Evolutionary conservation across 805 yeast species (phyloP).

Genomic region (Metschnikowia arizonensis): DNA sequence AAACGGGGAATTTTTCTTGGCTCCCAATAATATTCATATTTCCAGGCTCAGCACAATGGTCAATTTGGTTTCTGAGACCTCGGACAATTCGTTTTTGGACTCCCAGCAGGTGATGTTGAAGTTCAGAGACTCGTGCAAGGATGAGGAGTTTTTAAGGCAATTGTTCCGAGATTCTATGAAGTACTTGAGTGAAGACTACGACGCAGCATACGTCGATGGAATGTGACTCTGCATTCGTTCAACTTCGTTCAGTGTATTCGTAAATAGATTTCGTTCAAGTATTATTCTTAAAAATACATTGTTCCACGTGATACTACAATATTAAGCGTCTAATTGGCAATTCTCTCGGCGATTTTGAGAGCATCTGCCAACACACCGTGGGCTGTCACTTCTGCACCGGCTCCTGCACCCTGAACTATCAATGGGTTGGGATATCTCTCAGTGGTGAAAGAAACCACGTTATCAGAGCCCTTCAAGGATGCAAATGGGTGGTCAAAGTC

Average conservation of each 20-base stretch:
- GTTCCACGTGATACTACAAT: no score
- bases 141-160: conserved; percentile 43
- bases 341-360: conserved; percentile 85
- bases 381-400: conserved; percentile 71
- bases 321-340: no score
- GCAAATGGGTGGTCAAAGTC: conserved; percentile 93
- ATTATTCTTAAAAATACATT: no score
- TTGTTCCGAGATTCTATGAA: conserved; percentile 59
- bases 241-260: no score
- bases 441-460: conserved; percentile 87
- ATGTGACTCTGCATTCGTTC: no score
- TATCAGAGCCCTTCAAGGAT: conserved; percentile 90
- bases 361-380: conserved; percentile 92
- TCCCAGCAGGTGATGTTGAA: conserved; percentile 71
- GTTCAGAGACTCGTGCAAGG: conserved; percentile 60
- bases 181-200: conserved; percentile 37
- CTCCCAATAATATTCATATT: conserved; percentile 83
- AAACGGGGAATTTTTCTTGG: conserved; percentile 72
- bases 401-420: conserved; percentile 96
- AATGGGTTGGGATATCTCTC: conserved; percentile 91
- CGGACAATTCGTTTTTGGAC: conserved; percentile 42
- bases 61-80: conserved; percentile 26
- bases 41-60: conserved; percentile 58
- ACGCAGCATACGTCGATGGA: conserved; percentile 15
- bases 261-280: no score